phyloP scores from a whole-genome alignment of 2,329 filamentous ascomycete genomes.

The Endothia cerciana region DNA sequence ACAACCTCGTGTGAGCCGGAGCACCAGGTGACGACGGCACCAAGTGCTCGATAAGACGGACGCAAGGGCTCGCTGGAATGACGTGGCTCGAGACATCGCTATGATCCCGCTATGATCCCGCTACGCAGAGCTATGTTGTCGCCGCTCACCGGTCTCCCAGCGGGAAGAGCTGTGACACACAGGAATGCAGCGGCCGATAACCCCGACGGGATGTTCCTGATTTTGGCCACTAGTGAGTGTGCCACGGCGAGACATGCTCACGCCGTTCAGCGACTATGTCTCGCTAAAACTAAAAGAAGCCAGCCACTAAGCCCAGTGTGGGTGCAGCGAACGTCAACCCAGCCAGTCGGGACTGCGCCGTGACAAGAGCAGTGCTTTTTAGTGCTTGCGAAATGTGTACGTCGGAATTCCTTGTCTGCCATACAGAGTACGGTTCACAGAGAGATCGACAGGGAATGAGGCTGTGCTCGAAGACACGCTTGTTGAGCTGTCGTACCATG shows the following conservation, averaged over 20 bases:
- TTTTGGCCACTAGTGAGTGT: constrained; percentile 7
- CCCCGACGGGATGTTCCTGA: constrained; percentile 4
- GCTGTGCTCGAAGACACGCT: constrained; percentile 13
- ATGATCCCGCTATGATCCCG: background rate
- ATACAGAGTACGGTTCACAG: background rate
- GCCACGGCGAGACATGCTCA: constrained; percentile 10
- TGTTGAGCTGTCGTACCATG: constrained; percentile 20
- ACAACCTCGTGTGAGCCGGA: background rate
- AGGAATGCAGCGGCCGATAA: constrained; percentile 7
- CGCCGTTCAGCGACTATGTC: constrained; percentile 20
- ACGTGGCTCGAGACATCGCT: background rate
- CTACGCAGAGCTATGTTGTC: constrained; percentile 1
- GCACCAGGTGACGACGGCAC: background rate
- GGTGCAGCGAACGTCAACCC: constrained; percentile 19
- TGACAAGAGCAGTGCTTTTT: background rate
- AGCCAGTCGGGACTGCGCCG: constrained; percentile 17
- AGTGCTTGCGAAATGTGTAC: constrained; percentile 2
- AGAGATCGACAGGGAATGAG: constrained; percentile 10
- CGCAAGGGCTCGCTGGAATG: background rate
- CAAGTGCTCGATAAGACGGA: background rate
- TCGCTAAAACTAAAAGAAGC: background rate
- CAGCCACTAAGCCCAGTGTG: constrained; percentile 19
- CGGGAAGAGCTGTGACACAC: background rate
- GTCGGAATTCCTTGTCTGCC: background rate
- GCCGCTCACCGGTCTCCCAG: background rate